These are phyloP conservation scores for Suillus discolor DNA, from an alignment of 768 basidiomycete species.

Conservation along the genomic window DNA sequence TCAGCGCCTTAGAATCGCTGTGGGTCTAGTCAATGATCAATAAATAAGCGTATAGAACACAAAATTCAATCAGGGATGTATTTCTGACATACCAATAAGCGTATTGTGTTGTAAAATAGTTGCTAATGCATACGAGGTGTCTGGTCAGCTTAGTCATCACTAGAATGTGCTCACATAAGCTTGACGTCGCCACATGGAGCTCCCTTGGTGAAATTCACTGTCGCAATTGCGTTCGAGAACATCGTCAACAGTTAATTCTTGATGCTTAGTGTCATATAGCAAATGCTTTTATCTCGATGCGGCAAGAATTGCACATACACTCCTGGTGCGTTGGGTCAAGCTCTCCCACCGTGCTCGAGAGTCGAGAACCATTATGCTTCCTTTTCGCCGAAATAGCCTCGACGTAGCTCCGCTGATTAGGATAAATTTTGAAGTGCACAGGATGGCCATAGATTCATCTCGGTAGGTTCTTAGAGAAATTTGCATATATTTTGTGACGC, in stretches of 20 bases:
- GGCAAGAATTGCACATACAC: not conserved
- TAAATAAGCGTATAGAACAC: no score
- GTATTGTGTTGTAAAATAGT: not conserved
- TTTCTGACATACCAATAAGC: not conserved
- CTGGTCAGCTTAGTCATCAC: not conserved
- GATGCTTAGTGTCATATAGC: not conserved
- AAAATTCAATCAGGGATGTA: not conserved
- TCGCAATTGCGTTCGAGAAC: not conserved
- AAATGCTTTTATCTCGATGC: not conserved
- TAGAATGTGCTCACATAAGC: no score
- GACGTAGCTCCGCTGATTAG: not conserved
- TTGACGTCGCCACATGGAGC: no score
- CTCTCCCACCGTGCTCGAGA: not conserved
- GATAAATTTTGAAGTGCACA: not conserved
- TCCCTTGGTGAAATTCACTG: not conserved
- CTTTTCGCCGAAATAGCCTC: not conserved
- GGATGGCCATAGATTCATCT: not conserved
- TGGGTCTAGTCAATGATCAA: not conserved
- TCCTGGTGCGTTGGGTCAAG: not conserved
- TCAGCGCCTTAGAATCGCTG: not conserved
- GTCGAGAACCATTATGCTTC: not conserved
- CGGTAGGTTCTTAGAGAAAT: not conserved
- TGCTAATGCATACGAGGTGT: no score
- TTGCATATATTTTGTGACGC: not conserved
- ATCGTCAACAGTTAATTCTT: not conserved